Evolutionary conservation across 1,284 basidiomycete species (phyloP), one percentile per base, ranked within the genome.

Genomic region (Trichosporon inkin): DNA sequence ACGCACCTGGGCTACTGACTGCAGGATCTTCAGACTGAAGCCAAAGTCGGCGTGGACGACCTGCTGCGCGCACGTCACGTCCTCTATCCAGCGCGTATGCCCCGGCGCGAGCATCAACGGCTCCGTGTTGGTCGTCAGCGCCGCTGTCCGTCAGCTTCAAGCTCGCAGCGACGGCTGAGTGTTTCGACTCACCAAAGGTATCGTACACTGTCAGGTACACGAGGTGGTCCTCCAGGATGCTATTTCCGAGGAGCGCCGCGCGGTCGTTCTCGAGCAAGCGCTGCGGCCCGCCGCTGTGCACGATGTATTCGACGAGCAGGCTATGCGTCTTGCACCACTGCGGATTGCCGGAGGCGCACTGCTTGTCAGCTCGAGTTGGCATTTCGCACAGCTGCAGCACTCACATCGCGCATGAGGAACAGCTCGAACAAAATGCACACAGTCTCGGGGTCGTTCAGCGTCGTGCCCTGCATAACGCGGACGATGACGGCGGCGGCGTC

Each of bases 31-130:
- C n/a, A 63, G 47, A n/a, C 58, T 57, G 38, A 60, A 35, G 1
- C 58, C 62, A 38, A 51, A 63, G 55, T 63, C 62, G 20, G 55
- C 52, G 16, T 63, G 62, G 3, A 57, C n/a, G 16, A 63, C 62
- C 16, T 60, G 58, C 56, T 63, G 62, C 8, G 62, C 62, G 17
- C 44, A 57, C 6, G 58, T 19, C 2, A 63, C 58, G 7, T 60
- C 56, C 19, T 63, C 58, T 3, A 63, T 60, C 62, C 62, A 63
- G 10, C 37, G 41, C 17, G 17, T 34, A 6, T 57, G 32, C 11
- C 51, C 44, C 1, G 32, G 52, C 1, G 40, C 24, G 4, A 63
- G 24, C 19, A 63, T 32, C 38, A 52, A 57, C 6, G 62, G 62
- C 28, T 39, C 53, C 6, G 57, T 32, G 10, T 57, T 57, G 8